Evolutionary conservation across 2,329 filamentous ascomycete genomes (phyloP), one percentile per base, ranked within the genome.

Genomic region (Penicillium olsonii): DNA sequence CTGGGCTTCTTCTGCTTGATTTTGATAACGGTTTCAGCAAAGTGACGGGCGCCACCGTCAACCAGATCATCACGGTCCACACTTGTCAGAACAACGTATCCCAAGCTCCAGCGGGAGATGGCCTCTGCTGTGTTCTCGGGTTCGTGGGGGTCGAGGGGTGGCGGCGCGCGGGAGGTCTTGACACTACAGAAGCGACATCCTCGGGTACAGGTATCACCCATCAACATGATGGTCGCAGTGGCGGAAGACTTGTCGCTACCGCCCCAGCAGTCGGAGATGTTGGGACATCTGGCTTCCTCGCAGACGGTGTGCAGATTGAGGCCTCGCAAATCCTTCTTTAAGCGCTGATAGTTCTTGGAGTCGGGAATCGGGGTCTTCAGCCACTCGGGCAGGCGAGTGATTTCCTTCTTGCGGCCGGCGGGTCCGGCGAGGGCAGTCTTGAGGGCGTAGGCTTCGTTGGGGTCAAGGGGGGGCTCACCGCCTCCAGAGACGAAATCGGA

Each of bases 261-360:
- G 54, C 94, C 94, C 94, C 94, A 99, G 78, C 94, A 99, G 70
- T 97, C 92, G 56, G 88, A 91, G 53, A 99, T 96, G 73, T 99
- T 99, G 53, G 94, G 94, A 73, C 94, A 99, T 58, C 91, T 84
- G 1, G 94, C 94, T 76, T 99, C 94, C 75, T 99, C 94, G 73
- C 94, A 99, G 14, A 99, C 94, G 4, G 94, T 99, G 72, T 96
- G 92, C 48, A 99, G 78, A 50, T 88, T 88, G 52, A 99, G 75
- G 0, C 94, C 94, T 29, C 94, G 84, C 59, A 99, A 76, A 71
- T 99, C 94, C 56, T 87, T 85, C 78, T 96, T 96, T 72, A 99
- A 95, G 66, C 90, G 89, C 76, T 95, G 95, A 78, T 87, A 96
- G 75, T 95, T 95, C 49, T 82, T 87, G 54, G 87, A 87, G 11